Base-by-base conservation (phyloP, 2,329 filamentous ascomycete species). In the Aspergillus sp. region DNA sequence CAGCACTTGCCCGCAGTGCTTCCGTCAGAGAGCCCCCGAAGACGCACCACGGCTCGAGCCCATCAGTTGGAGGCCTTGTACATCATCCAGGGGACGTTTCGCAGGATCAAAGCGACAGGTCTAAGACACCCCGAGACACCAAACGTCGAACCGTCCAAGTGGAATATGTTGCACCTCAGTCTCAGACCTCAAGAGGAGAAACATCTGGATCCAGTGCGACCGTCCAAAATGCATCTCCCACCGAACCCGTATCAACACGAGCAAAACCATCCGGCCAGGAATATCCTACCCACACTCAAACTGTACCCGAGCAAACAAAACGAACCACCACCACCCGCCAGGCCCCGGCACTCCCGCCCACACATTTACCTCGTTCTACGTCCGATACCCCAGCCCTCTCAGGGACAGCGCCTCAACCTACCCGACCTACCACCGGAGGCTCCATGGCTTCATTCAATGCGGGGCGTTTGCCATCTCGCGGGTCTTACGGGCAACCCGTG, bases 81-180 rank as follows among this genome's bases (percentile, higher is more conserved):
- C 86, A 87, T 72, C 90, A 91, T 63, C 87, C 90, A 67, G 89
- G 88, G 58, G 89, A 88, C 65, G 83, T 91, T 64, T 89, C 92
- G 54, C 80, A 82, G 37, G 86, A 89, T 40, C 79, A 84, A 89
- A 60, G 78, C 80, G 79, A 85, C 30, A 87, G 87, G 68, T 83
- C 85, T 42, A 89, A 90, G 72, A 77, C 82, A 7, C 75, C 80
- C 33, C 89, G 92, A 65, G 93, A 97, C 71, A 89, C 89, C 68
- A 98, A 98, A 77, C 87, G 95, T 57, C 86, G 93, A 66, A 99
- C 95, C 0, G 91, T 99, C 0, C 95, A 99, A 77, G 90, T 99
- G 60, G 95, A 99, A 79, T 99, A 99, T 74, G 95, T 98, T 56
- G 90, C 93, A 19, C 95, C 95, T 22, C 87, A 88, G 24, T 96